Evolutionary conservation across 352 stramenopile genomes (phyloP).

Genomic region (Aphanomyces euteiches): DNA sequence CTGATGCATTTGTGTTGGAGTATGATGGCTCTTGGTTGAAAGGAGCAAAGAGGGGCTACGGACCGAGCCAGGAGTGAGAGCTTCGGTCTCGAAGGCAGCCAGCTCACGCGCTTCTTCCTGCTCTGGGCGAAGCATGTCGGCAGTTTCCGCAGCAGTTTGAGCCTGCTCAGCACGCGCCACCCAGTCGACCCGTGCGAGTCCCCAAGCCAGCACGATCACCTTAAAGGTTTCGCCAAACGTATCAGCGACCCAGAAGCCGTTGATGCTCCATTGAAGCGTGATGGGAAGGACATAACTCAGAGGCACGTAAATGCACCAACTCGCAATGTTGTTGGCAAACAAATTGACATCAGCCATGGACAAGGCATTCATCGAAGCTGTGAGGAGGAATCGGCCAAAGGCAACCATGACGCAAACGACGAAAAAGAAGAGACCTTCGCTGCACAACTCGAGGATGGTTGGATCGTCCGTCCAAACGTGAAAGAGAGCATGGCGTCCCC

Average conservation of each 20-base stretch:
- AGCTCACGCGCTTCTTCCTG: constrained; percentile 24
- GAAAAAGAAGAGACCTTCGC: constrained; percentile 7
- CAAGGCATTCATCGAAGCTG: constrained; percentile 28
- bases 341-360: constrained; percentile 29
- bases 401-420: constrained; percentile 26
- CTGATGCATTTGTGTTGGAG: constrained; percentile 25
- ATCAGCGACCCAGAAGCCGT: constrained; percentile 31
- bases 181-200: constrained; percentile 27
- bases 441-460: constrained; percentile 20
- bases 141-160: constrained; percentile 13
- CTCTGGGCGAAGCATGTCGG: constrained; percentile 23
- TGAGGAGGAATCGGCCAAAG: constrained; percentile 30
- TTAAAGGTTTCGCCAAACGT: constrained; percentile 29
- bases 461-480: constrained; percentile 25
- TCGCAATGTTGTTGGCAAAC: constrained; percentile 29
- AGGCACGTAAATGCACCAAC: constrained; percentile 30
- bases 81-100: constrained; percentile 19
- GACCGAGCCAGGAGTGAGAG: constrained; percentile 13
- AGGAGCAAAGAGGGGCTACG: constrained; percentile 22
- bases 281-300: constrained; percentile 29
- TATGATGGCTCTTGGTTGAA: constrained; percentile 12
- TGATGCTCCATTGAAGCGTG: constrained; percentile 20
- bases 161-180: constrained; percentile 28
- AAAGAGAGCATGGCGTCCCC: constrained; percentile 16
- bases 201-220: constrained; percentile 16